Evolutionary conservation across 129 eudicot species (phyloP), one percentile per base, ranked within the genome.

Genomic region (Artemisia argyi): DNA sequence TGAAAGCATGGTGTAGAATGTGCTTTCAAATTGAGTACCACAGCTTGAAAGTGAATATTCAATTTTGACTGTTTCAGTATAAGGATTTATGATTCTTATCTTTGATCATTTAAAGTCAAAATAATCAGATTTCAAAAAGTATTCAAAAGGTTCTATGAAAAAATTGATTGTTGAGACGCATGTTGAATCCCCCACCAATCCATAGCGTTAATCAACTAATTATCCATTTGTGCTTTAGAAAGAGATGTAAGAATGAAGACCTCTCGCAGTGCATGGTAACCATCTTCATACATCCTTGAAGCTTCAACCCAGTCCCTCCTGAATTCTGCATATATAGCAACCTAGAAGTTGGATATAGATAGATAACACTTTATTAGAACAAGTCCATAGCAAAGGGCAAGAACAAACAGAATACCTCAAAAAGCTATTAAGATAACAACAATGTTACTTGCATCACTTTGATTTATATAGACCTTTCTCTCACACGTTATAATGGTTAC

Each of bases 291-390:
- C 57, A 86, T 62, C 79, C 82, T 88, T 68, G 83, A 76, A 79
- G 97, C 99, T 86, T 94, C 99, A 42, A 55, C 83, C 99, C 99
- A 94, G 57, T 94, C 99, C 77, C 97, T 88, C 47, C 97, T 83
- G 76, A 90, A 94, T 67, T 94, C 99, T 78, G 99, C 99, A 83
- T 88, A 90, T 66, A 94, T 87, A 77, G 99, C 97, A 86, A 85
- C 99, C 99, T 94, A 83, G 50, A 79, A 84, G 77, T 83, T 78
- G 83, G 66, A 73, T 85, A 65, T 30, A 79, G 71, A 68, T 46
- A 39, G 63, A 72, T 32, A 70, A 60, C 59, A 60, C 30, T 68
- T 69, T 44, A 35, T 77, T 59, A 68, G 52, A 58, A 76, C 59
- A 65, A 15, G 15, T 67, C n/a, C 6, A 19, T 13, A 46, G 22